Evolutionary conservation across 2,329 filamentous ascomycete species (phyloP).

Genomic region (Stachybotrys echinatus): DNA sequence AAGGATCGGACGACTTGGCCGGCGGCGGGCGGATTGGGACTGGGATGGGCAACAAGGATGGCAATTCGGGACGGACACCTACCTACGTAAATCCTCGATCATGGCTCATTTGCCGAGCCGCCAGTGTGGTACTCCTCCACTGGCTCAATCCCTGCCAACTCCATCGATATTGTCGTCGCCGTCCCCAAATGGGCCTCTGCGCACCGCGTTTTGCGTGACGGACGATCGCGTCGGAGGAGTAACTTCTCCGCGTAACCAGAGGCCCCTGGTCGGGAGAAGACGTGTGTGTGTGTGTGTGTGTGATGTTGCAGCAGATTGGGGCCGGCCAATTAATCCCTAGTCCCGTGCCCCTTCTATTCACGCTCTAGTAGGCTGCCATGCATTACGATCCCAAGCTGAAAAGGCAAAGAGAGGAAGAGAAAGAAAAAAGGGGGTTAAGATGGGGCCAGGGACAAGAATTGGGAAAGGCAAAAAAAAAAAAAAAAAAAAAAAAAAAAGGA

Average conservation of each 20-base stretch:
- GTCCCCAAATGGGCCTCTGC: background rate
- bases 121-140: background rate
- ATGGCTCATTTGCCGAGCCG: background rate
- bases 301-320: no score
- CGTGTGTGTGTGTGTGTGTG: no score
- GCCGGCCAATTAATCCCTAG: no score
- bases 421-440: no score
- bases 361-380: no score
- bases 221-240: background rate
- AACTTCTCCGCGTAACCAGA: background rate
- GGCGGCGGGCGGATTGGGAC: background rate
- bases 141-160: background rate
- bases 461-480: background rate
- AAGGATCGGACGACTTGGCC: no score
- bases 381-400: no score
- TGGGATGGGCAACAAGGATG: background rate
- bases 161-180: background rate
- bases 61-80: background rate
- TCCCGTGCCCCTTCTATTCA: no score
- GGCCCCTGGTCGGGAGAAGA: background rate
- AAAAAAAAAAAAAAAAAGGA: background rate
- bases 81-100: background rate
- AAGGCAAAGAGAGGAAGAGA: no score
- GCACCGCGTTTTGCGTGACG: background rate
- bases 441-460: no score